Conservation (phyloP, 371 early-diverging fungal species). For the Mucor lusitanicus region DNA sequence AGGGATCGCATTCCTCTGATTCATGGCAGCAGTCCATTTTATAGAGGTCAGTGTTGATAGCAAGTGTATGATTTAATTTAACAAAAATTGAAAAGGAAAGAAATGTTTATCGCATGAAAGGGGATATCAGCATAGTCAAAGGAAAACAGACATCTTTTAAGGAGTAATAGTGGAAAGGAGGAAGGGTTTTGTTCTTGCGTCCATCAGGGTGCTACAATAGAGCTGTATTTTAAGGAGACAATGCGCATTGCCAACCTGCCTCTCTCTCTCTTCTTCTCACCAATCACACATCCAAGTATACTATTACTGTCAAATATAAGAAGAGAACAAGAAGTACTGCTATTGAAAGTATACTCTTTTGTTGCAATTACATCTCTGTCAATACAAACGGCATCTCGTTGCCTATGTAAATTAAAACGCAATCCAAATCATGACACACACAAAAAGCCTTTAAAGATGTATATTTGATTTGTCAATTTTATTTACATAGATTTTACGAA, state of each 20-base stretch:
- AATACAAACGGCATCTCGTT: no score
- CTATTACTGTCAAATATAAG: not conserved
- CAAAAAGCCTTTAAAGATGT: no score
- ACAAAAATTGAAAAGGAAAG: not conserved
- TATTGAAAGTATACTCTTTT: no score
- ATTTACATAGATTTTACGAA: not conserved
- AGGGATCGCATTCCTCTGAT: not conserved
- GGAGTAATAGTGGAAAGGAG: not conserved
- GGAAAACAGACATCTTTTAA: not conserved
- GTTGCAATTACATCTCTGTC: no score
- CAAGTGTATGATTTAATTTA: not conserved
- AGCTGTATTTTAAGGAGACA: not conserved
- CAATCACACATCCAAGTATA: no score
- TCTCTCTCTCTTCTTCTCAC: not conserved
- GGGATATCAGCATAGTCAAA: not conserved
- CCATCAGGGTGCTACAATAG: not conserved
- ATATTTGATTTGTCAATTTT: not conserved
- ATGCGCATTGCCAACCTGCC: not conserved
- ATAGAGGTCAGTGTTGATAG: not conserved
- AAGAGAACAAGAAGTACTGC: no score
- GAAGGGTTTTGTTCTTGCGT: not conserved
- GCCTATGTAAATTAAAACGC: no score
- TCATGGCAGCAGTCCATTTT: slow-evolving; percentile 1
- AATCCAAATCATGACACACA: no score
- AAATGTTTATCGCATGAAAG: not conserved